Evolutionary conservation across 2,329 filamentous ascomycete genomes (phyloP), one percentile per base, ranked within the genome.

Genomic region (Delphinella strobiligena): DNA sequence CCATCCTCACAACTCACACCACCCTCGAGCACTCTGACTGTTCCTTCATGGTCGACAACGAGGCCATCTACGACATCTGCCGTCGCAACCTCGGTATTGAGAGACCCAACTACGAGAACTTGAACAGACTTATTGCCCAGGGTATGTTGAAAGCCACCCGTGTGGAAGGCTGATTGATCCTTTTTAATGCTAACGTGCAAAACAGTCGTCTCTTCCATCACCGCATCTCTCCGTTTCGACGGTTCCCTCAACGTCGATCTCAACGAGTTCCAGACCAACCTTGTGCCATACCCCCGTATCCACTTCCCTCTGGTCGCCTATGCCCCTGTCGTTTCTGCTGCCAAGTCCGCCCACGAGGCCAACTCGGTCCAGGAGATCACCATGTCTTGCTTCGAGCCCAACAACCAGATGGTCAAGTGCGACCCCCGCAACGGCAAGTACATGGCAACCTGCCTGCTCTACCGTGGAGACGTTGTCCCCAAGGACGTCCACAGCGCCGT

Each of bases 331-430:
- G 79, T 96, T 66, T 95, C 88, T 47, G 83, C 87, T 48, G 82
- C 85, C 64, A 95, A 95, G 79, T 86, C 88, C 54, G 82, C 86
- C 44, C 89, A 98, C 73, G 89, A 98, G 75, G 80, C 88, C 74
- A 93, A 95, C 80, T 91, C 85, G 19, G 89, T 96, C 51, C 82
- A 87, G 69, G 91, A 96, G 74, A 95, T 96, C 73, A 93, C 86
- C 67, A 93, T 89, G 80, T 85, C 85, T 51, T 96, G 89, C 81
- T 98, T 98, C 72, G 89, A 98, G 78, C 87, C 89, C 55, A 84
- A 95, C 80, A 95, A 94, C 80, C 89, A 98, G 81, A 98, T 98
- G 89, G 89, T 98, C 64, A 94, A 94, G 77, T 98, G 89, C 62
- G 91, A 98, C 64, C 89, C 89, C 54, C 87, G 88, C 60, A 88